These are phyloP conservation scores for Pseudomonodictys pantanalensis DNA, from an alignment of 495 filamentous ascomycete species.

Conservation along the genomic window DNA sequence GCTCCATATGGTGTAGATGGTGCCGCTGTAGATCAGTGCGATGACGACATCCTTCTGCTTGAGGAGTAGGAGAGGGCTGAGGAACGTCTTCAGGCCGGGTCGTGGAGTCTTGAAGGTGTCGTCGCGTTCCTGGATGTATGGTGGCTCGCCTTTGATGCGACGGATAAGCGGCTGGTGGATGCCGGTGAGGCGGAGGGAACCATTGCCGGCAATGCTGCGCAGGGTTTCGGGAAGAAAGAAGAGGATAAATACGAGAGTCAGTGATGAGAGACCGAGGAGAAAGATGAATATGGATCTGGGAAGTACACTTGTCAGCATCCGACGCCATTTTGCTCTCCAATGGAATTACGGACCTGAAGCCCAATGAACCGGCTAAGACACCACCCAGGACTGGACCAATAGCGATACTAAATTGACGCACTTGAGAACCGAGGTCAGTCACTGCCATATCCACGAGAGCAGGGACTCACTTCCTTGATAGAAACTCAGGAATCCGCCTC, in stretches of 20 bases:
- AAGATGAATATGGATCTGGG: slow-evolving; percentile 18
- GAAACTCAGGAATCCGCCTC: slow-evolving; percentile 14
- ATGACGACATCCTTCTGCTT: slow-evolving; percentile 48
- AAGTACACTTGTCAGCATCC: background rate
- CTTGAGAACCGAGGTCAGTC: background rate
- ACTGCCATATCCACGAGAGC: background rate
- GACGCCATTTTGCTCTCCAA: too few species aligned
- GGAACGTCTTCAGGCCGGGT: background rate
- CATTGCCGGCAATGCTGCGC: slow-evolving; percentile 22
- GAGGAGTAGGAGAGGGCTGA: slow-evolving; percentile 43
- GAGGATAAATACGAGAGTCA: slow-evolving; percentile 3
- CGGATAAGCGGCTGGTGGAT: slow-evolving; percentile 8
- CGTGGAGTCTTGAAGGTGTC: slow-evolving; percentile 2
- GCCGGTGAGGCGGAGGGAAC: slow-evolving; percentile 14
- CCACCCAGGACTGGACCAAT: slow-evolving; percentile 20
- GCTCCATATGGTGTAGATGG: slow-evolving; percentile 52
- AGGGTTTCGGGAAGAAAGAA: slow-evolving; percentile 24
- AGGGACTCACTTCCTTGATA: slow-evolving; percentile 16
- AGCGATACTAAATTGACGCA: slow-evolving; percentile 12
- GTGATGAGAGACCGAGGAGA: slow-evolving; percentile 3
- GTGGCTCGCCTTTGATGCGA: slow-evolving; percentile 1
- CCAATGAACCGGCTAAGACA: background rate
- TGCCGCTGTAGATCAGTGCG: slow-evolving; percentile 47
- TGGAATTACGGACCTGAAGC: background rate
- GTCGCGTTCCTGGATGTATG: slow-evolving; percentile 6